phyloP scores from a whole-genome alignment of 768 basidiomycete genomes.

The Boletus bicolor region DNA sequence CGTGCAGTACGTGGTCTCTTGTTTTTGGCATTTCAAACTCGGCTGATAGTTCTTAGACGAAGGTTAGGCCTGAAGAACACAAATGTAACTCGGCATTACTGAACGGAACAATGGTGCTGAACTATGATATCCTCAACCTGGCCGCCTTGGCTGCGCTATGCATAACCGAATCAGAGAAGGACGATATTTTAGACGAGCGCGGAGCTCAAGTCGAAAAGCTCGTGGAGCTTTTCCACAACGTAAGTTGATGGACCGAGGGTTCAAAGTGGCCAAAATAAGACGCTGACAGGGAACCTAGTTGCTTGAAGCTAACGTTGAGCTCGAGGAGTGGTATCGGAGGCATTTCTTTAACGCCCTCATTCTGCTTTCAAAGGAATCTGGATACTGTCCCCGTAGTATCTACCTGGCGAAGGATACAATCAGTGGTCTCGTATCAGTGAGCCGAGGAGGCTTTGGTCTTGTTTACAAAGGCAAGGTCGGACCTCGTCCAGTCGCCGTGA shows the following conservation, averaged over 20 bases:
- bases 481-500: constrained; percentile 30
- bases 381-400: constrained; percentile 20
- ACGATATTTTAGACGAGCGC: constrained; percentile 1
- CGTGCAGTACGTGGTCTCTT: constrained; percentile 7
- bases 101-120: constrained; percentile 11
- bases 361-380: constrained; percentile 16
- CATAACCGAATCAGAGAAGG: constrained; percentile 5
- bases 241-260: constrained; percentile 7
- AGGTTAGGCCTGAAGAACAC: constrained; percentile 9
- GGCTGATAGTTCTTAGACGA: constrained; percentile 15
- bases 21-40: neutral
- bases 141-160: constrained; percentile 13
- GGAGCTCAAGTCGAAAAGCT: constrained; percentile 7
- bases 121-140: constrained; percentile 21
- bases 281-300: constrained; percentile 16
- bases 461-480: constrained; percentile 19
- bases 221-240: constrained; percentile 24
- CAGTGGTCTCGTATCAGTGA: neutral
- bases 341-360: constrained; percentile 19
- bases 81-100: constrained; percentile 26
- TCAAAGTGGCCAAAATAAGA: neutral
- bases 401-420: constrained; percentile 7
- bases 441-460: constrained; percentile 21
- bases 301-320: constrained; percentile 16
- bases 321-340: constrained; percentile 18